Evolutionary conservation across 768 basidiomycete genomes (phyloP), one percentile per base, ranked within the genome.

Genomic region (Tylopilus intermedius): DNA sequence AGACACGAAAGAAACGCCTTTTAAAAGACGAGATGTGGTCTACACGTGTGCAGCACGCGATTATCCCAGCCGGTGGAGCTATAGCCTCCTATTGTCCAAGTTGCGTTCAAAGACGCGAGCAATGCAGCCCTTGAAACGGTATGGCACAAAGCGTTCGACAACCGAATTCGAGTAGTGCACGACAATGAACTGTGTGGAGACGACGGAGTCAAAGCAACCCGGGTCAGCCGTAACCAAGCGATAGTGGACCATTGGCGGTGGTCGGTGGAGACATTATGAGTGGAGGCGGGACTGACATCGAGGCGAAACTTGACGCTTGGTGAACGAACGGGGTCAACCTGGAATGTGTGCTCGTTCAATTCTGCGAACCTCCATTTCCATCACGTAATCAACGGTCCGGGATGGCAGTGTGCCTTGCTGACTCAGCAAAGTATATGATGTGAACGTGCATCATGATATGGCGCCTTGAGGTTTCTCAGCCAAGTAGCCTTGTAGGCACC

Each of bases 1-100:
- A 51, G 51, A 22, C 47, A 37, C 48, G 49, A 56, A 42, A 46
- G 42, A 47, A 58, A 50, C 52, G 52, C 54, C 59, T 61, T 70
- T 70, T 67, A 70, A 61, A 35, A 57, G 55, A 60, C 57, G 62
- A 57, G 64, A 68, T 62, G 64, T 33, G 60, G 61, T 48, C 58
- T 54, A 59, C 63, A 69, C 68, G 64, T 68, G 68, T 61, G 60
- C 21, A 45, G 51, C 65, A 70, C 64, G 63, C 68, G 62, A 67
- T 56, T 55, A 65, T 63, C 65, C 57, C 54, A 56, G 57, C 58
- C 2, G 7, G 30, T 30, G 30, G 30, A 44, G 50, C 27, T 55
- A 59, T 49, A 29, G 5, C 7, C 37, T 45, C 45, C 45, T 37
- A 51, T 60, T 54, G 51, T 55, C 54, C 48, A 51, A 50, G 64